These are phyloP conservation scores for Kitagawia praeruptora DNA, from an alignment of 129 eudicot species.

Conservation along the genomic window DNA sequence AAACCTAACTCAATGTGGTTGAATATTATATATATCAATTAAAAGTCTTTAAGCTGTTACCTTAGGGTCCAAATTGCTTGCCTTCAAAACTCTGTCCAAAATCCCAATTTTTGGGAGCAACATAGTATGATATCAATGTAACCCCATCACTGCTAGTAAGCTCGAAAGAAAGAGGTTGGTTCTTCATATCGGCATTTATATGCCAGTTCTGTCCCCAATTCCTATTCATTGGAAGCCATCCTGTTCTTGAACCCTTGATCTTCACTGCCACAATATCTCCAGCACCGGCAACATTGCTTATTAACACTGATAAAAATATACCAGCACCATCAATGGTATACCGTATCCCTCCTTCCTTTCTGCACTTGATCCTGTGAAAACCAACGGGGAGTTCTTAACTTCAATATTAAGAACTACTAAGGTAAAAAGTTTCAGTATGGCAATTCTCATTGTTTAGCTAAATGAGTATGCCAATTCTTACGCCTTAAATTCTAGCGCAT, in stretches of 20 bases:
- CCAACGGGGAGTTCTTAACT: not conserved
- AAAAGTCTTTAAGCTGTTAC: not conserved
- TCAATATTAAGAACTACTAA: not conserved
- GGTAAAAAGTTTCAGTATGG: not conserved
- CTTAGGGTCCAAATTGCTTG: constrained; percentile 60
- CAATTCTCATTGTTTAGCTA: not conserved
- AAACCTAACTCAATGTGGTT: constrained; percentile 11
- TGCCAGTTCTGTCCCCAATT: constrained; percentile 98
- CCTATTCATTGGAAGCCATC: constrained; percentile 96
- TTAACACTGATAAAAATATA: constrained; percentile 68
- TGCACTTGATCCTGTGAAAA: constrained; percentile 64
- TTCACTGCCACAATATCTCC: constrained; percentile 77
- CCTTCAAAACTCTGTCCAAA: constrained; percentile 84
- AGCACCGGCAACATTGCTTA: constrained; percentile 79
- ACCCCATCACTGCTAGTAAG: constrained; percentile 64
- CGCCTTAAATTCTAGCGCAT: not conserved
- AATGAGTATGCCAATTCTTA: not conserved
- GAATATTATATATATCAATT: not conserved
- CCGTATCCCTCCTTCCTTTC: constrained; percentile 89
- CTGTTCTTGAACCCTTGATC: constrained; percentile 83
- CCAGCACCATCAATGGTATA: constrained; percentile 67
- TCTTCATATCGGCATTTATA: constrained; percentile 67
- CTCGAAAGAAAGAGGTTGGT: constrained; percentile 82
- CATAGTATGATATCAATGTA: constrained; percentile 60
- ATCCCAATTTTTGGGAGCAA: constrained; percentile 73